phyloP scores from a whole-genome alignment of 352 stramenopile species.

The Saprolegnia parasitica region DNA sequence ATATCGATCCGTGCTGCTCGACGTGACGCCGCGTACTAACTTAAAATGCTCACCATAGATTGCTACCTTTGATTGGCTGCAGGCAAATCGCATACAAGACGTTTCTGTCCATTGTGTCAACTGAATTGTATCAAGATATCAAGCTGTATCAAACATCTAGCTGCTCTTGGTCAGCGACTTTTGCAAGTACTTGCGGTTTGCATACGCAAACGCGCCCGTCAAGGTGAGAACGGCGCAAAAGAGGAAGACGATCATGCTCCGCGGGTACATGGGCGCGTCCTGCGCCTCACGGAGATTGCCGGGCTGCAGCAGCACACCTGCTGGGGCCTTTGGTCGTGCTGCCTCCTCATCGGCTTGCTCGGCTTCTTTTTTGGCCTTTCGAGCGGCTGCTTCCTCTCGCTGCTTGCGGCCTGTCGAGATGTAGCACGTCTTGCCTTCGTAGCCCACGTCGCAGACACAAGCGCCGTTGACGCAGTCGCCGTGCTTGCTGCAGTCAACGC shows the following conservation, averaged over 20 bases:
- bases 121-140: background rate
- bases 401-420: slow-evolving; percentile 30
- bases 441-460: slow-evolving; percentile 66
- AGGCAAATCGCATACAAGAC: too few relatives aligned
- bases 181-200: background rate
- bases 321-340: too few relatives aligned
- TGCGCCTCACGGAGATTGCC: slow-evolving; percentile 6
- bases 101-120: too few relatives aligned
- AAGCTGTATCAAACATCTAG: background rate
- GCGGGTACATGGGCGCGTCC: background rate
- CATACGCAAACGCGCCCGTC: background rate
- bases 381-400: background rate
- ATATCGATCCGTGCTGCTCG: slow-evolving; percentile 69
- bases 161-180: background rate
- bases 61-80: too few relatives aligned
- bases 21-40: slow-evolving; percentile 34
- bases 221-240: background rate
- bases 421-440: slow-evolving; percentile 76
- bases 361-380: too few relatives aligned
- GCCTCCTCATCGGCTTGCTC: too few relatives aligned
- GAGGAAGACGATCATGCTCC: background rate
- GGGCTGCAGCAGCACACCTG: background rate
- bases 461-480: slow-evolving; percentile 77
- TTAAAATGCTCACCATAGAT: background rate
- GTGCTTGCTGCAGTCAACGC: slow-evolving; percentile 70